These are phyloP conservation scores for Elaeagnus macrophylla DNA, from an alignment of 306 rosid species.

Conservation along the genomic window DNA sequence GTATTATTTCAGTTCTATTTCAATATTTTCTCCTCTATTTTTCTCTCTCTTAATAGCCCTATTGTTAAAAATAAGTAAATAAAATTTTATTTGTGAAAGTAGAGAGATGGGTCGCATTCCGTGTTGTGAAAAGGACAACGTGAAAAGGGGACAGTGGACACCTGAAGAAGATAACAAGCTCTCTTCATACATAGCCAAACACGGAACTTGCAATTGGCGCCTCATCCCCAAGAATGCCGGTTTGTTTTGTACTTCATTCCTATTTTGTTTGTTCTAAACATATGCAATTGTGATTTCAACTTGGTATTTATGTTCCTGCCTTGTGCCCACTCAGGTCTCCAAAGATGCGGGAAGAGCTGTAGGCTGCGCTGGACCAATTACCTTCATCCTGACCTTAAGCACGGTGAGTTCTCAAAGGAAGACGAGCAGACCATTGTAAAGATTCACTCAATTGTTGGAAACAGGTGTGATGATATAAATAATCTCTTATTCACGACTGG, in stretches of 20 bases:
- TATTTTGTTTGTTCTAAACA: background rate
- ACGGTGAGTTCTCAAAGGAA: slow-evolving; percentile 67
- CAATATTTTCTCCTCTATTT: background rate
- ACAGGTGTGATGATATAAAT: slow-evolving; percentile 36
- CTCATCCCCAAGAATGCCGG: slow-evolving; percentile 60
- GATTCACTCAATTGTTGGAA: slow-evolving; percentile 84
- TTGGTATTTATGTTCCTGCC: background rate
- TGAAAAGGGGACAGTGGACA: slow-evolving; percentile 87
- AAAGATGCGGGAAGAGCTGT: slow-evolving; percentile 90
- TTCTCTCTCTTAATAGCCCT: background rate
- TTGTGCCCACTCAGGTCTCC: slow-evolving; percentile 36
- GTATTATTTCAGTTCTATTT: background rate
- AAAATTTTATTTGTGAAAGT: background rate
- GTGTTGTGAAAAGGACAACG: slow-evolving; percentile 78
- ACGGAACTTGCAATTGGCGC: slow-evolving; percentile 58
- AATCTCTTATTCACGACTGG: no score
- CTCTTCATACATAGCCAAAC: slow-evolving; percentile 64
- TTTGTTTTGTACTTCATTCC: slow-evolving; percentile 3
- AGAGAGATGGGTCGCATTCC: slow-evolving; percentile 80
- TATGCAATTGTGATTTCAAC: background rate
- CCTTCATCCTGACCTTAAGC: slow-evolving; percentile 88
- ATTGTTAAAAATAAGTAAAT: background rate
- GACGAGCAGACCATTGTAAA: slow-evolving; percentile 89
- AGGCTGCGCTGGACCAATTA: slow-evolving; percentile 83
- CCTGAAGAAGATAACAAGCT: slow-evolving; percentile 93